Evolutionary conservation across 129 eudicot species (phyloP), one percentile per base, ranked within the genome.

Genomic region (Apium graveolens): DNA sequence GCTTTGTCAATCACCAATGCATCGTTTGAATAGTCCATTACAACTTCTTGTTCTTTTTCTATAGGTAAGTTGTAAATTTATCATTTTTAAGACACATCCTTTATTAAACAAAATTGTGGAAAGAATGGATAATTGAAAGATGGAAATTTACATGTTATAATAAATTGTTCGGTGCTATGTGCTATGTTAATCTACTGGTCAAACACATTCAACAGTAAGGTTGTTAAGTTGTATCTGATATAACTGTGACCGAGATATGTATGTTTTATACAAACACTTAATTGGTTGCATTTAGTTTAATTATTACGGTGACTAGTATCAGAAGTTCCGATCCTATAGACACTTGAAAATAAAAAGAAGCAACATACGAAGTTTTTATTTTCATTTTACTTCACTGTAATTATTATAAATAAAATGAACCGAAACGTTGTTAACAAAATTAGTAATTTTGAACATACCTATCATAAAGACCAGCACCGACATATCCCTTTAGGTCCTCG

Each of bases 1-100:
- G n/a, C n/a, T n/a, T n/a, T n/a, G n/a, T n/a, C n/a, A 27, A 70
- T 65, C 32, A 84, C 80, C 84, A 86, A 77, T 7, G 73, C 83
- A 71, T 86, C 87, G 74, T 41, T 84, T 7, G 90, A 86, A 79
- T 86, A 81, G 70, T 83, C 90, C 73, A 86, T 42, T 74, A 86
- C 87, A 65, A 81, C 84, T 81, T 86, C 85, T 48, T 81, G 84
- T 71, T 81, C 77, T 75, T 76, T 73, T n/a, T n/a, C n/a, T n/a
- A n/a, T n/a, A n/a, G n/a, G n/a, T n/a, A n/a, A n/a, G n/a, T n/a
- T n/a, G n/a, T 81, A 62, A 1, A 31, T 18, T 39, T 49, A 0
- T 21, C 34, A 62, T 16, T 60, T 60, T 14, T 60, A 16, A 70
- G 46, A 27, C 35, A 79, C 46, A 79, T 16, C 10, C 31, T 63